phyloP scores from a whole-genome alignment of 441 rosid species.

The Omphalea diandra region DNA sequence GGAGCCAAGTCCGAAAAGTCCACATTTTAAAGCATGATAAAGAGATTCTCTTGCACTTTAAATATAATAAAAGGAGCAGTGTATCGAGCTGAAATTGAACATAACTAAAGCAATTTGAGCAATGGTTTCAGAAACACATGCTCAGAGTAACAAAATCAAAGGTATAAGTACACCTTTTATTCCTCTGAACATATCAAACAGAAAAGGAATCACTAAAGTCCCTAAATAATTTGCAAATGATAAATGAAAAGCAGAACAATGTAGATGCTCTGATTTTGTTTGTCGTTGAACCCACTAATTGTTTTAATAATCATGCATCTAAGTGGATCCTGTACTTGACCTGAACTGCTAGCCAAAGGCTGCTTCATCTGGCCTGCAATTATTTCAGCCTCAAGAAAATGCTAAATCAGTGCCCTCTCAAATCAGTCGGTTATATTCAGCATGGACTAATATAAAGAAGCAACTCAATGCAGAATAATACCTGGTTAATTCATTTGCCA shows the following conservation, averaged over 20 bases:
- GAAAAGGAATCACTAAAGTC: background rate
- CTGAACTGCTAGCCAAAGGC: background rate
- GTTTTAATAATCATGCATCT: background rate
- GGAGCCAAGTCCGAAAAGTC: background rate
- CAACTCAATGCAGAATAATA: background rate
- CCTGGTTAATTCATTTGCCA: slow-evolving; percentile 20
- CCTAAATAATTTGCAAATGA: background rate
- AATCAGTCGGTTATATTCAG: background rate
- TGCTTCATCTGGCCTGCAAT: no score
- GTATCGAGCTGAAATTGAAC: background rate
- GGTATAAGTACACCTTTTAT: background rate
- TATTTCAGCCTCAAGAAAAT: background rate
- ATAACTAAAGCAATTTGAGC: background rate
- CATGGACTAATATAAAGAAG: background rate
- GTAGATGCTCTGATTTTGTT: background rate
- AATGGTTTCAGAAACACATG: no score
- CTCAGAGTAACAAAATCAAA: background rate
- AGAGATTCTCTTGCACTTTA: background rate
- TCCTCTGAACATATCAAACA: background rate
- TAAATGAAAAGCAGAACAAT: background rate
- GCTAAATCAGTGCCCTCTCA: background rate
- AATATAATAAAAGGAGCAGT: background rate
- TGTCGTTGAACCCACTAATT: background rate
- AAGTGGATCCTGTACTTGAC: background rate
- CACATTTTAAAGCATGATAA: background rate